These are phyloP conservation scores for Hsuehochloa calcarea DNA, from an alignment of 176 grass and related monocot genomes.

Conservation along the genomic window DNA sequence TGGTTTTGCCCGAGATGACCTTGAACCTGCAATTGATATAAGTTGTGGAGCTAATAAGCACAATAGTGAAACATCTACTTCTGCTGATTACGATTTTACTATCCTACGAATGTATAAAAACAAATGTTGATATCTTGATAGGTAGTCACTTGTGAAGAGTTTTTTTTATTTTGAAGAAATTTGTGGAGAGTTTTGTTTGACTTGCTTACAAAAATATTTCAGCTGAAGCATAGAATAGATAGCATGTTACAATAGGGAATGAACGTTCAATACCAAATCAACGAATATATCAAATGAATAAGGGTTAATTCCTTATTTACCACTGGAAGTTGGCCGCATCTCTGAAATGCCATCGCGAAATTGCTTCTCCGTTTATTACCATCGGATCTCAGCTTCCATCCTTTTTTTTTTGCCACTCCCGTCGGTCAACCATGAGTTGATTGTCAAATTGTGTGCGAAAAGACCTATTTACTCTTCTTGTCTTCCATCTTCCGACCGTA, in stretches of 20 bases:
- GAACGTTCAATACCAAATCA: neutral
- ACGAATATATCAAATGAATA: neutral
- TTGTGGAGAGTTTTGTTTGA: neutral
- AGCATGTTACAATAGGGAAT: neutral
- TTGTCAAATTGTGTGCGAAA: no score
- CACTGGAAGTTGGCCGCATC: no score
- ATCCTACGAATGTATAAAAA: neutral
- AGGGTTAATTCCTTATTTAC: neutral
- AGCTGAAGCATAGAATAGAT: neutral
- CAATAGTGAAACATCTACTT: neutral
- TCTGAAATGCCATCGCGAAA: no score
- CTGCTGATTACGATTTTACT: neutral
- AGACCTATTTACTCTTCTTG: no score
- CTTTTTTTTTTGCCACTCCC: no score
- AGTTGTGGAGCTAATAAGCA: conserved; percentile 10
- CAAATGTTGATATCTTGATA: neutral
- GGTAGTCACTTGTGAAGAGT: neutral
- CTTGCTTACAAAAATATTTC: neutral
- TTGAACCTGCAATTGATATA: conserved; percentile 55
- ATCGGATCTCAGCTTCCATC: no score
- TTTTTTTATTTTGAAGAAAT: neutral
- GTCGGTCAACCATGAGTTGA: no score
- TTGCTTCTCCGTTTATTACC: no score
- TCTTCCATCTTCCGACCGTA: no score
- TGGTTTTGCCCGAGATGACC: conserved; percentile 71